Evolutionary conservation across 75 land plant genomes (phyloP).

Genomic region (Pseudotsuga menziesii): DNA sequence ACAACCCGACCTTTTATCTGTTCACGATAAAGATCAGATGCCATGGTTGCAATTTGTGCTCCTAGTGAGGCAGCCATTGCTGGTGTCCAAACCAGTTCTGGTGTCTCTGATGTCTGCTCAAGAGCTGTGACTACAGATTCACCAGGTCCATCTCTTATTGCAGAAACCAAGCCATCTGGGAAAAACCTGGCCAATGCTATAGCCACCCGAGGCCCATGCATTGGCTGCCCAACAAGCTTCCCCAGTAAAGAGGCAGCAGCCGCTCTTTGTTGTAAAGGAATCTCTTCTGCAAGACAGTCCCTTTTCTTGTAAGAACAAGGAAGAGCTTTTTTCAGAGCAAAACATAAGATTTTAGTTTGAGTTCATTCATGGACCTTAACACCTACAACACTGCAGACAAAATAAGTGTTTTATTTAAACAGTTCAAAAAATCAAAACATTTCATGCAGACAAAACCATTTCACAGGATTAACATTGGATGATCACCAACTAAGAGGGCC

Average conservation of each 20-base stretch:
- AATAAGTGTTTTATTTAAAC: background rate
- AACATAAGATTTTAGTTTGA: background rate
- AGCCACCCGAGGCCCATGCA: constrained; percentile 99
- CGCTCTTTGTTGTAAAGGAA: constrained; percentile 86
- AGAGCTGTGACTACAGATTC: constrained; percentile 87
- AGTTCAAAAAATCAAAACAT: background rate
- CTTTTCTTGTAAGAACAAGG: background rate
- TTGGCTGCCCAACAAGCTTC: constrained; percentile 94
- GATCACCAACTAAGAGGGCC: too few relatives aligned
- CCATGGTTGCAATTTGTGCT: constrained; percentile 97
- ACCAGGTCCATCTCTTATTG: constrained; percentile 95
- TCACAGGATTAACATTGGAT: background rate
- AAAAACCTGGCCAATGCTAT: constrained; percentile 95
- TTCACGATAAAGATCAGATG: constrained; percentile 87
- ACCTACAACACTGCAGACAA: background rate
- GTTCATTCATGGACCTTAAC: background rate
- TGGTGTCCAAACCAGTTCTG: constrained; percentile 99
- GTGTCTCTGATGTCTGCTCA: constrained; percentile 98
- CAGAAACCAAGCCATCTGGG: constrained; percentile 98
- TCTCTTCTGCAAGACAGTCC: constrained; percentile 57
- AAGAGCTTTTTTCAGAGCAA: background rate
- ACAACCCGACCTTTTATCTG: constrained; percentile 92
- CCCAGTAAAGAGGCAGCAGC: constrained; percentile 95
- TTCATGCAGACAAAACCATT: background rate
- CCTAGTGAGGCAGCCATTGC: constrained; percentile 98